Conservation (phyloP, 1,284 basidiomycete genomes). For the Ganoderma sp. region DNA sequence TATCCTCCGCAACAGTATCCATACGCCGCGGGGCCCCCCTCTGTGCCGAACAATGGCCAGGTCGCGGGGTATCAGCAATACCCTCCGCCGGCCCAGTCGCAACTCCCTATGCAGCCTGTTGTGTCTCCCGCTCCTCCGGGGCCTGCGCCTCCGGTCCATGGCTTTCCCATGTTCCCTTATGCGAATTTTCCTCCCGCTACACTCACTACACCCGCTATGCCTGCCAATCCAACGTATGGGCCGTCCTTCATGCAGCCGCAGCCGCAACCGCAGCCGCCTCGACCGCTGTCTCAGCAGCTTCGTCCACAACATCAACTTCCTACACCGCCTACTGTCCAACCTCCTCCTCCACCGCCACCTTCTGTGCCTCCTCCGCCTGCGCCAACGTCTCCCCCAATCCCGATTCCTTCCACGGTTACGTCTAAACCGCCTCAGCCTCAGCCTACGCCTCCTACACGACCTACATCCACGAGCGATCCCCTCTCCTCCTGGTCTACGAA, state of each 20-base stretch:
- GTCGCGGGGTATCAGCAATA: slow-evolving; percentile 18
- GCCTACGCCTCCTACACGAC: neutral
- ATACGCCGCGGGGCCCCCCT: slow-evolving; percentile 9
- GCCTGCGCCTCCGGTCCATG: neutral
- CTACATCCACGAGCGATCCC: neutral
- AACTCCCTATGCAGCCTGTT: slow-evolving; percentile 8
- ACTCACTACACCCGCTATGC: neutral
- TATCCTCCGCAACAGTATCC: slow-evolving; percentile 21
- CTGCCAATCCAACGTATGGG: neutral
- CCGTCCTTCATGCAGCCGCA: slow-evolving; percentile 1
- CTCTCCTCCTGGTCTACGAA: slow-evolving; percentile 8
- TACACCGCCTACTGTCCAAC: slow-evolving; percentile 8
- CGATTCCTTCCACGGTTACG: neutral
- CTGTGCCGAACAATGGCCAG: slow-evolving; percentile 12
- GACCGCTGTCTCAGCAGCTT: neutral
- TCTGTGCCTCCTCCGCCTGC: slow-evolving; percentile 3
- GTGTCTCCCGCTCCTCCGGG: slow-evolving; percentile 16
- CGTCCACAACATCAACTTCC: slow-evolving; percentile 15
- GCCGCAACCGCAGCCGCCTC: neutral
- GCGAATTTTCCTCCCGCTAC: neutral
- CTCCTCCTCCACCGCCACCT: slow-evolving; percentile 18
- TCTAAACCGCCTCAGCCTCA: neutral
- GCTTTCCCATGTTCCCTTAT: neutral
- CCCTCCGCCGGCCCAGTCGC: slow-evolving; percentile 5
- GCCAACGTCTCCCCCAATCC: neutral